Base-by-base conservation (phyloP, 768 basidiomycete species). In the Kwoniella dendrophila region DNA sequence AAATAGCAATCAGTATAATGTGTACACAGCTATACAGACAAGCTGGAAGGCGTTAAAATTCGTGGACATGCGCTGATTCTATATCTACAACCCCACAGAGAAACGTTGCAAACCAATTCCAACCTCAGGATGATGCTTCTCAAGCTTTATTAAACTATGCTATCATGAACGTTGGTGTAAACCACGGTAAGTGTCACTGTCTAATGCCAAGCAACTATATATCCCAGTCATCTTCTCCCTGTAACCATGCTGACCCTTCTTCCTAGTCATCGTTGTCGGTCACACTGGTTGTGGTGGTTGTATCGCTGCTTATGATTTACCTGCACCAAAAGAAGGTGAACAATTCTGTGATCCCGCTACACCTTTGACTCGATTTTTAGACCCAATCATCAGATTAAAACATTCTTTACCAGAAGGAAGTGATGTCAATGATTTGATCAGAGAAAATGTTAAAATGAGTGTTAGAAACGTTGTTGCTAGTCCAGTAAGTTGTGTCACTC, bases 21-120 rank as follows among this genome's bases (percentile, higher is more conserved):
- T n/a, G n/a, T n/a, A n/a, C n/a, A n/a, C n/a, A n/a, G n/a, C n/a
- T n/a, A n/a, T n/a, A n/a, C n/a, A n/a, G n/a, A n/a, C n/a, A n/a
- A n/a, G n/a, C n/a, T n/a, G n/a, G n/a, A n/a, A n/a, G n/a, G n/a
- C n/a, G n/a, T 56, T 51, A 24, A 26, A 11, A 29, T 11, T 16
- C 51, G 43, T 26, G 44, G 7, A 33, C 22, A 26, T 26, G 11
- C 38, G 50, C 44, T 47, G n/a, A 47, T 27, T 32, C 16, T 14
- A 6, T n/a, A 20, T 20, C 11, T 43, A 11, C 20, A 5, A 38
- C 32, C 32, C 29, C 88, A 29, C 87, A 91, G 78, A 82, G 92
- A 48, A 93, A 93, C 78, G 87, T 94, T 67, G 92, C 90, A 55
- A 93, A 95, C 88, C 91, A 92, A 80, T 84, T 92, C 74, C 87